Conservation (phyloP, 192 early-diverging fungal genomes). For the Rhizoclosmatium sp. region DNA sequence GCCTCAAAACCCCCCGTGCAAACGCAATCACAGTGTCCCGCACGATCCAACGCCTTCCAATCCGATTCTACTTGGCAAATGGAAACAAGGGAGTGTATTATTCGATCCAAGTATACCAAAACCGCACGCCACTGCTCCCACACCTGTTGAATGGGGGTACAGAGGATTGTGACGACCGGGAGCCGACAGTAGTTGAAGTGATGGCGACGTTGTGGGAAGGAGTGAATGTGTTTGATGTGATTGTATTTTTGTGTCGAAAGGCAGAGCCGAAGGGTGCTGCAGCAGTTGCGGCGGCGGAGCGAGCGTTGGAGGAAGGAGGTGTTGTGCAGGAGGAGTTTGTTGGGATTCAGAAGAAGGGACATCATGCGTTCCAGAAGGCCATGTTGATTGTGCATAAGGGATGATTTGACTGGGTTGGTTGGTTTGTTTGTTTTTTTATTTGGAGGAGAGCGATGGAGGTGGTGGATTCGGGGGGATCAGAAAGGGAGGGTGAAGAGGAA, state of each 20-base stretch:
- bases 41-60: conserved; percentile 37
- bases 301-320: background rate
- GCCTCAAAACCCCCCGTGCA: conserved; percentile 28
- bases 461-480: too few relatives aligned
- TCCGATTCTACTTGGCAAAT: conserved; percentile 47
- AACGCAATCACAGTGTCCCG: conserved; percentile 37
- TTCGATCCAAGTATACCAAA: conserved; percentile 38
- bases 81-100: conserved; percentile 38
- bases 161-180: conserved; percentile 15
- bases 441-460: too few relatives aligned
- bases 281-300: background rate
- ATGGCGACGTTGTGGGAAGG: conserved; percentile 44
- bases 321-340: conserved; percentile 18
- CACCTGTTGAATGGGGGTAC: conserved; percentile 37
- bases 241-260: conserved; percentile 34
- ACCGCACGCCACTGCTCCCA: conserved; percentile 25
- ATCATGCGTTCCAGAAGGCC: conserved; percentile 34
- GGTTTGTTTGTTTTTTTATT: too few relatives aligned
- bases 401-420: background rate
- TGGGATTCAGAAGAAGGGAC: conserved; percentile 36
- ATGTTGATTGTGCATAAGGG: conserved; percentile 33
- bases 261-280: conserved; percentile 24
- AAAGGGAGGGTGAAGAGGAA: too few relatives aligned
- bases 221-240: conserved; percentile 49
- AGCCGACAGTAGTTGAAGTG: conserved; percentile 45